A percentile compares a stretch with the other conserved stretches of the same genome.
Conservation (phyloP, 495 filamentous ascomycete genomes). For the Aspergillus sclerotiicarbonarius region DNA sequence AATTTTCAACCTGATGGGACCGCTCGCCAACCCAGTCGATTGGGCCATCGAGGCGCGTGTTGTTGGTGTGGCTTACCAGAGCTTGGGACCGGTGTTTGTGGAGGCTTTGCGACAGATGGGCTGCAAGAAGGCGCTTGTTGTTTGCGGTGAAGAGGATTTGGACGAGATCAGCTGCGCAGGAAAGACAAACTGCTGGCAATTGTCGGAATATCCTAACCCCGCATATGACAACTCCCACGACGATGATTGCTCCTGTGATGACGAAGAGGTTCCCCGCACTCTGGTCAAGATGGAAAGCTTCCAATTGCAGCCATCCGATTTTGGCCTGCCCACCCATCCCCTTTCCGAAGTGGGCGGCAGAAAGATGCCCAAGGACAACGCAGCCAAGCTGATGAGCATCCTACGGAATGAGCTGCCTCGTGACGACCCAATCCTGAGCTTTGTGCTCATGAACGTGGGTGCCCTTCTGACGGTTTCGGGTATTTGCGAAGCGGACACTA, state of each 20-base stretch:
- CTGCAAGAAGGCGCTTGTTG: constrained; percentile 78
- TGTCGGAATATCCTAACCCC: constrained; percentile 56
- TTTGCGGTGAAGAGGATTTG: constrained; percentile 91
- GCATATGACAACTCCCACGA: constrained; percentile 29
- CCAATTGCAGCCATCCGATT: constrained; percentile 72
- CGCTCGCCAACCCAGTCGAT: constrained; percentile 84
- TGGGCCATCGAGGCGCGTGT: constrained; percentile 80
- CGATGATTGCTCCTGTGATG: constrained; percentile 35
- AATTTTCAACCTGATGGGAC: constrained; percentile 95
- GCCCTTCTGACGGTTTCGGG: constrained; percentile 81
- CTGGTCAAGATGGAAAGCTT: constrained; percentile 68
- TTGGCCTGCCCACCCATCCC: constrained; percentile 75
- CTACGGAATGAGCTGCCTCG: constrained; percentile 66
- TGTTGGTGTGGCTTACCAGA: constrained; percentile 83
- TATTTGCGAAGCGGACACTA: constrained; percentile 77
- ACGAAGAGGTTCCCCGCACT: constrained; percentile 39
- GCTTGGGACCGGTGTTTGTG: constrained; percentile 81
- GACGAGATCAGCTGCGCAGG: constrained; percentile 94
- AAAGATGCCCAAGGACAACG: constrained; percentile 81
- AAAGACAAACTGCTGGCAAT: constrained; percentile 79
- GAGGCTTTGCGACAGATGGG: constrained; percentile 78
- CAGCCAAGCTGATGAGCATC: constrained; percentile 74
- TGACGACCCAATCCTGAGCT: constrained; percentile 84
- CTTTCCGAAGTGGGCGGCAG: constrained; percentile 76
- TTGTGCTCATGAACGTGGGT: constrained; percentile 91